Conservation (phyloP, 73 alveolate genomes). For the Stentor coeruleus region DNA sequence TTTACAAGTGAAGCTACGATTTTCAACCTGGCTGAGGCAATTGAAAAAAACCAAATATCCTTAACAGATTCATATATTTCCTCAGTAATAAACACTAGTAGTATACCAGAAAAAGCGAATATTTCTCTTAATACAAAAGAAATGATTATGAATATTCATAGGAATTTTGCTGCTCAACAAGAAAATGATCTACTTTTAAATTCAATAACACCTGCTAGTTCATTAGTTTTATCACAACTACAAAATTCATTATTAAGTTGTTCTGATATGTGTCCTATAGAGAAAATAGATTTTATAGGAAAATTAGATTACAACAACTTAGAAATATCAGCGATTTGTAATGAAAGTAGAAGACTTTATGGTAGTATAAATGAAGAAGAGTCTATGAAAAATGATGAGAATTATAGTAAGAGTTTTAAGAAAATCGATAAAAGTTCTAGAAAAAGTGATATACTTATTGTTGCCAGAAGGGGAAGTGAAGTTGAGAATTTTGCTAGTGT, state of each 20-base stretch:
- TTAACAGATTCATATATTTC: background rate
- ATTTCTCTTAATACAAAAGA: background rate
- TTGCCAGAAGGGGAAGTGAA: background rate
- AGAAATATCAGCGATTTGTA: background rate
- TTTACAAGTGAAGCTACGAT: background rate
- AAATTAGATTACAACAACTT: too few species aligned
- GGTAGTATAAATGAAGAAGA: background rate
- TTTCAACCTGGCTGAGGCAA: background rate
- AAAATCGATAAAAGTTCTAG: background rate
- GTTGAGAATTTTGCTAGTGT: background rate
- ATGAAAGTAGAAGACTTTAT: background rate
- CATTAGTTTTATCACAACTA: too few species aligned
- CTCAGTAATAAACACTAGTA: background rate
- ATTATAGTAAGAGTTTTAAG: background rate
- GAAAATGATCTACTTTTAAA: background rate
- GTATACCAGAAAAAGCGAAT: background rate
- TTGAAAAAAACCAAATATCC: background rate
- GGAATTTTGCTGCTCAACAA: background rate
- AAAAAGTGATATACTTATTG: background rate
- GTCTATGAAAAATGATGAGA: background rate
- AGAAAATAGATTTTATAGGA: background rate
- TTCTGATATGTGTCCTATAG: background rate
- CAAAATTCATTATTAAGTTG: too few species aligned
- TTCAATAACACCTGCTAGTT: background rate
- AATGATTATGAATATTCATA: background rate